Evolutionary conservation across 2,329 filamentous ascomycete genomes (phyloP), one percentile per base, ranked within the genome.

Genomic region (Didymella lethalis): DNA sequence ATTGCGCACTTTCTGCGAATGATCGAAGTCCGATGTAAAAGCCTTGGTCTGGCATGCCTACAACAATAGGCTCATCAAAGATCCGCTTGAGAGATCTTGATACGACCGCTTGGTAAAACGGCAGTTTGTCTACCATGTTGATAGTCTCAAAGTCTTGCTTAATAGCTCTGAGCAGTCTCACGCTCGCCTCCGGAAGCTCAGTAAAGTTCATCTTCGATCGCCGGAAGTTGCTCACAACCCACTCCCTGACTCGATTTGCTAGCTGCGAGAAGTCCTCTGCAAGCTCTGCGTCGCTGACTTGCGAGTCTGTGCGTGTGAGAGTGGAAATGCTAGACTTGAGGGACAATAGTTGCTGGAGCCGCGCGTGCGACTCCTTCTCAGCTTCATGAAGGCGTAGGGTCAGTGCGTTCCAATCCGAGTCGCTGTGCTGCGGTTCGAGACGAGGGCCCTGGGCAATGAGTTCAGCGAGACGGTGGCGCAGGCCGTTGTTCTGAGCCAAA

Each of bases 261-360:
- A 92, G 73, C 57, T 84, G 81, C 48, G 83, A 80, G 80, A 90
- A 85, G 10, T 82, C 81, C 49, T 89, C 85, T 2, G 81, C 84
- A 70, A 92, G 85, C 11, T 87, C 85, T 73, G 89, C 87, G 68
- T 92, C 90, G 61, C 86, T 88, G 45, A 80, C 75, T 61, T 88
- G 85, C 23, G 84, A 84, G 29, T 86, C 86, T 48, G 83, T 81
- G 31, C 87, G 80, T 10, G 88, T 90, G 62, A 85, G 86, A 23
- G 83, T 85, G 67, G 89, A 90, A 57, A 92, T 88, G 79, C 86
- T 91, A 66, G 87, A 86, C 80, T 92, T 92, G 59, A 92, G 78
- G 2, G 88, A 88, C 10, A 85, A 76, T 0, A 91, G 83, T 75
- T 91, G 89, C 3, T 80, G 79, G 52, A 84, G 77, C 59, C 90